These are phyloP conservation scores for Mycena polygramma DNA, from an alignment of 768 basidiomycete species.

Conservation along the genomic window DNA sequence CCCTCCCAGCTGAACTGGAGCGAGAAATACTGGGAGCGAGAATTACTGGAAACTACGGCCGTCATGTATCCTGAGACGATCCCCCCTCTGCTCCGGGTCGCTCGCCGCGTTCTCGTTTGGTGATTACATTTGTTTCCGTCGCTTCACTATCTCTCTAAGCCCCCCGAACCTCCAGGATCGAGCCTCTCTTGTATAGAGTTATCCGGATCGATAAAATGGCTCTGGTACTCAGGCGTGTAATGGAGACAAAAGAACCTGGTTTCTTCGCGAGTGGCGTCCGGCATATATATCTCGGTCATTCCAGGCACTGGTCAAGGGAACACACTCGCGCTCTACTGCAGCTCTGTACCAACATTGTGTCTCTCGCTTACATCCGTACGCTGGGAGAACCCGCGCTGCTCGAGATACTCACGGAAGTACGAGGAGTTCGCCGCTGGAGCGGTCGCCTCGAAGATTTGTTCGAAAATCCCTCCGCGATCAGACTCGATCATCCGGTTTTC, in stretches of 20 bases:
- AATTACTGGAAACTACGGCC: constrained; percentile 9
- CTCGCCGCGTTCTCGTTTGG: constrained; percentile 19
- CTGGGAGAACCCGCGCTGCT: background rate
- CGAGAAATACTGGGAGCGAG: too few relatives aligned
- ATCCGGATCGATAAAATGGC: background rate
- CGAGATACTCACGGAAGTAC: background rate
- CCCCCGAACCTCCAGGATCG: constrained; percentile 19
- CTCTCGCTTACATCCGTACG: background rate
- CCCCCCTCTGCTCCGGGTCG: constrained; percentile 5
- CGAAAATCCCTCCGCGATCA: background rate
- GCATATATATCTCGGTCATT: constrained; percentile 6
- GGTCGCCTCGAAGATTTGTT: constrained; percentile 17
- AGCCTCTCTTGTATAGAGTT: constrained; percentile 29
- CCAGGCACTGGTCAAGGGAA: background rate
- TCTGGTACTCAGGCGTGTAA: constrained; percentile 1
- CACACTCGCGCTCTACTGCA: constrained; percentile 5
- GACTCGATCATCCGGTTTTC: constrained; percentile 11
- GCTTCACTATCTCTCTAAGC: background rate
- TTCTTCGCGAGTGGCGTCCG: constrained; percentile 23
- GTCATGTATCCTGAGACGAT: background rate
- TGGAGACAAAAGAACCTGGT: constrained; percentile 19
- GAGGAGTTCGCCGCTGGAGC: constrained; percentile 11
- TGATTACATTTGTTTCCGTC: background rate
- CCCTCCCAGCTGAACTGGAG: constrained; percentile 3
- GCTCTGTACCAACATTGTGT: constrained; percentile 12